These are phyloP conservation scores for Citeromyces matritensis DNA, from an alignment of 805 yeast genomes.

Conservation along the genomic window DNA sequence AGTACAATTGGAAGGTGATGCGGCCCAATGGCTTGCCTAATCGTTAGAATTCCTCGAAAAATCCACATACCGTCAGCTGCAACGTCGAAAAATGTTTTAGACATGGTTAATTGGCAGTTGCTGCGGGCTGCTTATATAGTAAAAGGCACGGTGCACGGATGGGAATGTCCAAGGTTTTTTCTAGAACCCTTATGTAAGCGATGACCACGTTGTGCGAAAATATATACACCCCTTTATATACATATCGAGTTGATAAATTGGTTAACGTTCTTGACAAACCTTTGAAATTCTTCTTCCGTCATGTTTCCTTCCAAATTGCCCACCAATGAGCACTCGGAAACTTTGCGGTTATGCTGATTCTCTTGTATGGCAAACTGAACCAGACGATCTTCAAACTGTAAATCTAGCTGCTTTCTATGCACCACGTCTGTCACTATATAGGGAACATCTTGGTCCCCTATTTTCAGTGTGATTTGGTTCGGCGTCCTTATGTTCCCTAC, in stretches of 20 bases:
- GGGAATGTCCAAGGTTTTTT: not conserved
- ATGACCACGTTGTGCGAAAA: constrained; percentile 4
- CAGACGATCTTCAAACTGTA: not conserved
- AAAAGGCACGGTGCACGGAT: no score
- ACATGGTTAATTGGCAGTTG: constrained; percentile 10
- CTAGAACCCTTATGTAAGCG: not conserved
- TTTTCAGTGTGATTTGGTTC: not conserved
- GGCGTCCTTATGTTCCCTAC: constrained; percentile 1
- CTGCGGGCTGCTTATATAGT: not conserved
- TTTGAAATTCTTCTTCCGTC: not conserved
- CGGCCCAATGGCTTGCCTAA: constrained; percentile 25
- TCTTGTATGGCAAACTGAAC: not conserved
- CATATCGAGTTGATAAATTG: not conserved
- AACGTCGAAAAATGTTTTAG: constrained; percentile 25
- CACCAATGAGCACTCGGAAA: not conserved
- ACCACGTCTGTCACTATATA: not conserved
- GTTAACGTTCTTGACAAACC: not conserved
- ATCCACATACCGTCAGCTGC: constrained; percentile 18
- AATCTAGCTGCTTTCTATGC: constrained; percentile 1
- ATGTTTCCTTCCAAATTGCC: not conserved
- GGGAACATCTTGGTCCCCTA: not conserved
- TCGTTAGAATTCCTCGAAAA: constrained; percentile 9
- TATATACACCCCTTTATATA: constrained; percentile 4
- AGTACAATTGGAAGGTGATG: constrained; percentile 75
- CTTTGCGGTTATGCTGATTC: not conserved